Conservation (phyloP, 176 grass and related monocot genomes). For the Oryza coarctata region DNA sequence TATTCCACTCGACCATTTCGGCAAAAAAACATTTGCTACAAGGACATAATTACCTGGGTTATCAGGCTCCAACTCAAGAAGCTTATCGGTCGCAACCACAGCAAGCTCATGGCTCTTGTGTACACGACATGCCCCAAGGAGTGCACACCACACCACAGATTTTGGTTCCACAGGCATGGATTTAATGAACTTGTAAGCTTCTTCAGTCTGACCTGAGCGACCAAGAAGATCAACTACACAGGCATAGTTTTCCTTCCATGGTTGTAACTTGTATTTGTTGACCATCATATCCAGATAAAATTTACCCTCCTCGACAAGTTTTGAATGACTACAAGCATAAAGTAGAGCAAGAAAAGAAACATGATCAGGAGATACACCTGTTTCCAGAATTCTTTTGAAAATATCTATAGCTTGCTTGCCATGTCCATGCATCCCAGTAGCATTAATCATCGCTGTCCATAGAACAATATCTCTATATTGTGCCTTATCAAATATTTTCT, state of each 20-base stretch:
- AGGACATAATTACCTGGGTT: constrained; percentile 80
- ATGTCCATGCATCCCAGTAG: constrained; percentile 79
- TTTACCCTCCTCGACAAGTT: constrained; percentile 62
- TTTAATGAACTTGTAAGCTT: constrained; percentile 69
- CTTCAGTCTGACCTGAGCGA: constrained; percentile 56
- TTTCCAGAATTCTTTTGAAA: constrained; percentile 56
- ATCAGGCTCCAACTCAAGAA: constrained; percentile 67
- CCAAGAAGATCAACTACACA: constrained; percentile 84
- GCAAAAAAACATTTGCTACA: constrained; percentile 73
- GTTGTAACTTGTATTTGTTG: constrained; percentile 51
- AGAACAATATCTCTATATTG: constrained; percentile 66
- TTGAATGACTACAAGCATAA: constrained; percentile 83
- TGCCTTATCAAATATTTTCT: constrained; percentile 40
- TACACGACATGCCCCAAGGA: constrained; percentile 72
- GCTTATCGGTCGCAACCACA: constrained; percentile 56
- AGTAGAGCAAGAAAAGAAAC: constrained; percentile 72
- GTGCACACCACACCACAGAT: constrained; percentile 74
- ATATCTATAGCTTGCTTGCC: constrained; percentile 60
- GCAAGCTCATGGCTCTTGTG: constrained; percentile 60
- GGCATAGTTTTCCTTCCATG: constrained; percentile 84
- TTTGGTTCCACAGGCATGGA: constrained; percentile 67
- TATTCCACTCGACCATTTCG: constrained; percentile 70
- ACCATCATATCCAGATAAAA: constrained; percentile 70
- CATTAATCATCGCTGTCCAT: constrained; percentile 81
- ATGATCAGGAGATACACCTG: constrained; percentile 69